Base-by-base conservation (phyloP, 352 stramenopile genomes). In the Phytophthora crassamura region DNA sequence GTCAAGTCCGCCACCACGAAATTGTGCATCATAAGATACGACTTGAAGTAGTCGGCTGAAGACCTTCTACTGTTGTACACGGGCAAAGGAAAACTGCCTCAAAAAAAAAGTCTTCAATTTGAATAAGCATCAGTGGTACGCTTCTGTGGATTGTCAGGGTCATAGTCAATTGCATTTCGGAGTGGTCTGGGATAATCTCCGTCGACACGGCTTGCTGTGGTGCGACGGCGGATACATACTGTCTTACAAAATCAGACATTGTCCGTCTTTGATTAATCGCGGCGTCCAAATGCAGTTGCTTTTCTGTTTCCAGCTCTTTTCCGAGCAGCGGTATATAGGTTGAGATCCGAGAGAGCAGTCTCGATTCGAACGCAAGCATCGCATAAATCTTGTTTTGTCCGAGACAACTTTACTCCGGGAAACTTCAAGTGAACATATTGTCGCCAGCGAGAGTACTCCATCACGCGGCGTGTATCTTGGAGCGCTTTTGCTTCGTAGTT, bases 51-150 rank as follows among this genome's bases (percentile, higher is more conserved):
- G 12, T 64, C 43, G 1, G 36, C 45, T 12, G 55, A 48, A 7
- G 55, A 28, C 3, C 55, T 10, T 14, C 36, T 64, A 6, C 6
- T 16, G 4, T 30, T 18, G n/a, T 49, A 63, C 14, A 33, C 32
- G 9, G 55, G 55, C 3, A 64, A 28, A 5, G 45, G 25, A 43
- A 55, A 55, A 25, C 22, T 64, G 0, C 55, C 43, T 18, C 35
- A n/a, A n/a, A n/a, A n/a, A n/a, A 43, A 28, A 56, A 64, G 8
- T 64, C 45, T 32, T 59, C 45, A 25, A 64, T 56, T 14, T 64
- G 43, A 12, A 64, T 64, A 14, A 20, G 45, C 14, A 50, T 35
- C 11, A 40, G 14, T 0, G 43, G 43, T 0, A 64, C 47, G 8
- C 22, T 46, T 11, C 0, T 39, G 7, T 22, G 22, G 2, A 53